phyloP scores from a whole-genome alignment of 306 rosid genomes.

The Trifolium dubium region DNA sequence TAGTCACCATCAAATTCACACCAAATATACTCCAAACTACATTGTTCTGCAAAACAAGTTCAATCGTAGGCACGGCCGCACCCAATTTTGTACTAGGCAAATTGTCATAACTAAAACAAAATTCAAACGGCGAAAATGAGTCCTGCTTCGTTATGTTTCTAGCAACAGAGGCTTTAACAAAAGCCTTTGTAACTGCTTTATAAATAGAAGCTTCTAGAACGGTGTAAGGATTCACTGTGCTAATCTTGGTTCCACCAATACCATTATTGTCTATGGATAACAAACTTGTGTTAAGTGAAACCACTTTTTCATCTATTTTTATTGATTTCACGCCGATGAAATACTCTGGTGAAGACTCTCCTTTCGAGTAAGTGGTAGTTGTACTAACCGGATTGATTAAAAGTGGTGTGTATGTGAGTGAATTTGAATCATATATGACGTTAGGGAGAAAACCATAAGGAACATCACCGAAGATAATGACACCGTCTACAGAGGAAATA shows the following conservation, averaged over 20 bases:
- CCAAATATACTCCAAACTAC: too few species aligned
- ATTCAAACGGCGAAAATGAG: conserved; percentile 48
- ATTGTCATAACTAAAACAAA: conserved; percentile 54
- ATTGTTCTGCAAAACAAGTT: conserved; percentile 44
- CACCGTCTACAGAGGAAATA: conserved; percentile 49
- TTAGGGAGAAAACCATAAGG: conserved; percentile 49
- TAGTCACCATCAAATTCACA: too few species aligned
- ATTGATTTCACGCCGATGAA: conserved; percentile 64
- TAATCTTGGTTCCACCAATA: conserved; percentile 74
- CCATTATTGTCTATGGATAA: conserved; percentile 53
- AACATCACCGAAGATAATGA: conserved; percentile 58
- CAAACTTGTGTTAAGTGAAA: conserved; percentile 50
- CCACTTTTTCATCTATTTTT: conserved; percentile 38
- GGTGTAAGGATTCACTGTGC: conserved; percentile 68
- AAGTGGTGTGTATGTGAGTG: conserved; percentile 53
- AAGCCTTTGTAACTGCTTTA: conserved; percentile 56
- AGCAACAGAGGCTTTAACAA: conserved; percentile 43
- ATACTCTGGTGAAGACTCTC: conserved; percentile 58
- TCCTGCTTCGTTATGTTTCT: conserved; percentile 51
- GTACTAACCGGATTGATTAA: conserved; percentile 62
- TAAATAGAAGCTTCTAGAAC: conserved; percentile 61
- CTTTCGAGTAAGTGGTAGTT: conserved; percentile 50
- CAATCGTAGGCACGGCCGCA: conserved; percentile 46
- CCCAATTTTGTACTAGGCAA: conserved; percentile 40
- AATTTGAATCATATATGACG: conserved; percentile 35